phyloP scores from a whole-genome alignment of 768 basidiomycete species.

The Collybiopsis confluens region DNA sequence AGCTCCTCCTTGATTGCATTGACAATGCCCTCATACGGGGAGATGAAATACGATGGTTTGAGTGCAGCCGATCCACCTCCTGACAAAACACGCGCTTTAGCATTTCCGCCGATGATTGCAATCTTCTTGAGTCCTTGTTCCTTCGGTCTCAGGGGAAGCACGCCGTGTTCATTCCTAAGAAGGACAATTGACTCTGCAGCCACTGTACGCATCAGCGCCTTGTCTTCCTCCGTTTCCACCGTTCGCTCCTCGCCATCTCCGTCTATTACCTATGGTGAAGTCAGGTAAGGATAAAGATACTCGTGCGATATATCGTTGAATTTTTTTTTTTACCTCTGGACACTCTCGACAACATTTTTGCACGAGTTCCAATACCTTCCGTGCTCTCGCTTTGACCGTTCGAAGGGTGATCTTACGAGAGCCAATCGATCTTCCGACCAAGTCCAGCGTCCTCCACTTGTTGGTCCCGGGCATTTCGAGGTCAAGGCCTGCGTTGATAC shows the following conservation, averaged over 20 bases:
- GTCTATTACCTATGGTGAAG: constrained; percentile 48
- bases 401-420: constrained; percentile 63
- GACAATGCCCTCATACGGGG: constrained; percentile 74
- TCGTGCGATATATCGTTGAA: background rate
- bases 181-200: constrained; percentile 71
- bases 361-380: constrained; percentile 62
- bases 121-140: constrained; percentile 51
- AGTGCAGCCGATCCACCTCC: constrained; percentile 74
- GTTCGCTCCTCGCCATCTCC: constrained; percentile 68
- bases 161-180: constrained; percentile 58
- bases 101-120: constrained; percentile 73
- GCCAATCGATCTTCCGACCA: constrained; percentile 54
- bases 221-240: constrained; percentile 58
- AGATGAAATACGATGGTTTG: constrained; percentile 71
- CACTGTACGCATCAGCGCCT: constrained; percentile 57
- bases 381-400: constrained; percentile 63
- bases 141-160: constrained; percentile 49
- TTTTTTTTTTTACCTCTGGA: constrained; percentile 45
- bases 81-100: constrained; percentile 55
- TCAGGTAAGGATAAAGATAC: background rate
- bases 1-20: constrained; percentile 41
- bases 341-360: constrained; percentile 64
- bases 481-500: constrained; percentile 74
- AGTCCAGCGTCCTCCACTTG: constrained; percentile 72
- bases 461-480: constrained; percentile 77